These are phyloP conservation scores for Effrenium voratum DNA, from an alignment of 73 alveolate genomes.

Conservation along the genomic window DNA sequence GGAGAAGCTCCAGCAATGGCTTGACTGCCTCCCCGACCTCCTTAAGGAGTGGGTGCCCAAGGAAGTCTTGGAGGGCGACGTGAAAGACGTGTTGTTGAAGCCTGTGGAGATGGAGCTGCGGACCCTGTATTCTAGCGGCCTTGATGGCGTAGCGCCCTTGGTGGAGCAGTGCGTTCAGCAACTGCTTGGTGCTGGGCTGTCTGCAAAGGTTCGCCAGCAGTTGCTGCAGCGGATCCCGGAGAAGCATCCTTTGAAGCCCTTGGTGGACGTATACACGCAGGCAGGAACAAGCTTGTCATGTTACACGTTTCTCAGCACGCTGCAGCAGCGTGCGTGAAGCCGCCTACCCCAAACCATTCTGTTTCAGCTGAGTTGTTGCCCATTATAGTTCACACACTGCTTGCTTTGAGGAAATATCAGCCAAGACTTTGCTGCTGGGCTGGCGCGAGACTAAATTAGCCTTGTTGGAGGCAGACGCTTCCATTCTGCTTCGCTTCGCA, in stretches of 20 bases:
- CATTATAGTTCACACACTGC: no score
- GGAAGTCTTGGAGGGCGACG: not conserved
- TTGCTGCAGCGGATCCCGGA: not conserved
- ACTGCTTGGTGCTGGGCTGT: slow-evolving; percentile 8
- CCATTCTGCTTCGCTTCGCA: no score
- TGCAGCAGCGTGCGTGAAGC: no score
- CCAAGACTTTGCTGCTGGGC: no score
- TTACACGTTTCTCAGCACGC: not conserved
- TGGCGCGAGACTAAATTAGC: no score
- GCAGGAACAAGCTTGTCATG: not conserved
- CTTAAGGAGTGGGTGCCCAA: not conserved
- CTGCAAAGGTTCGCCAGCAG: not conserved
- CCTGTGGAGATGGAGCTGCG: not conserved
- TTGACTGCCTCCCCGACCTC: not conserved
- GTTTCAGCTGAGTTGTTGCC: no score
- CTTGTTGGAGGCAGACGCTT: no score
- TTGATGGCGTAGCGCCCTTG: slow-evolving; percentile 13
- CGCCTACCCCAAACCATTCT: no score
- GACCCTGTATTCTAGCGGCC: slow-evolving; percentile 1
- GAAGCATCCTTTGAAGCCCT: not conserved
- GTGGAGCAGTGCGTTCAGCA: not conserved
- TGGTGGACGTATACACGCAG: slow-evolving; percentile 8
- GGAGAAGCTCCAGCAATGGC: not conserved
- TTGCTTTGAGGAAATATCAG: no score
- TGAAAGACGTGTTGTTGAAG: not conserved